Conservation (phyloP, 768 basidiomycete genomes). For the Kwoniella dendrophila region DNA sequence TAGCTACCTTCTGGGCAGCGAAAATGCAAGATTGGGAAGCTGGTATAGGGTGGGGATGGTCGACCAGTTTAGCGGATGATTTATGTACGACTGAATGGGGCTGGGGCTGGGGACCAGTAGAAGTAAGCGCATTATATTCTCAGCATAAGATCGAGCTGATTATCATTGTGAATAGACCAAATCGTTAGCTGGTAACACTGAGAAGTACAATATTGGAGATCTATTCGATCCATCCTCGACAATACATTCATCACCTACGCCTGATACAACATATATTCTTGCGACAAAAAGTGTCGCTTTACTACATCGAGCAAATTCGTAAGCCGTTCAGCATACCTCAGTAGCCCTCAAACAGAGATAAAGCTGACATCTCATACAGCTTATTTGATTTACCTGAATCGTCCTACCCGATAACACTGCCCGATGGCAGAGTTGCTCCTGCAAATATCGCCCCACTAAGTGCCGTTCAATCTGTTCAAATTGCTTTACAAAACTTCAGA, state of each 20-base stretch:
- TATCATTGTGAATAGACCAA: not conserved
- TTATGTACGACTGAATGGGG: constrained; percentile 48
- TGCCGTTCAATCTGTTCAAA: constrained; percentile 26
- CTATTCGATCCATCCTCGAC: constrained; percentile 26
- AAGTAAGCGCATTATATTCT: constrained; percentile 15
- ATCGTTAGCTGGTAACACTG: not conserved
- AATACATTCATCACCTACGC: constrained; percentile 20
- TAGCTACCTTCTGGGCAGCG: constrained; percentile 51
- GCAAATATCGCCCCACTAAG: constrained; percentile 27
- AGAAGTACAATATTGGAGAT: constrained; percentile 29
- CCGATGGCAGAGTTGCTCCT: constrained; percentile 22
- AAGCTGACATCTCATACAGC: constrained; percentile 24
- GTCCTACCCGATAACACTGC: constrained; percentile 16
- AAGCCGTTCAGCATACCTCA: constrained; percentile 16
- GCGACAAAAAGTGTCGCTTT: constrained; percentile 43
- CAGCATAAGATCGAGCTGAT: not conserved
- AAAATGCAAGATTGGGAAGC: constrained; percentile 51
- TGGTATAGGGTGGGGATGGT: constrained; percentile 48
- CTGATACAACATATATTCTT: constrained; percentile 39
- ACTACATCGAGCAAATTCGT: constrained; percentile 41
- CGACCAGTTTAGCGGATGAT: constrained; percentile 39
- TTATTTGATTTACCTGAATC: constrained; percentile 46
- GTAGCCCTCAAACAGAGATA: not conserved
- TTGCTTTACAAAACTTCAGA: constrained; percentile 28
- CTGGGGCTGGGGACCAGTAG: constrained; percentile 33